Conservation (phyloP, 1,284 basidiomycete genomes). For the Ceratorhiza oryzae-sativae region DNA sequence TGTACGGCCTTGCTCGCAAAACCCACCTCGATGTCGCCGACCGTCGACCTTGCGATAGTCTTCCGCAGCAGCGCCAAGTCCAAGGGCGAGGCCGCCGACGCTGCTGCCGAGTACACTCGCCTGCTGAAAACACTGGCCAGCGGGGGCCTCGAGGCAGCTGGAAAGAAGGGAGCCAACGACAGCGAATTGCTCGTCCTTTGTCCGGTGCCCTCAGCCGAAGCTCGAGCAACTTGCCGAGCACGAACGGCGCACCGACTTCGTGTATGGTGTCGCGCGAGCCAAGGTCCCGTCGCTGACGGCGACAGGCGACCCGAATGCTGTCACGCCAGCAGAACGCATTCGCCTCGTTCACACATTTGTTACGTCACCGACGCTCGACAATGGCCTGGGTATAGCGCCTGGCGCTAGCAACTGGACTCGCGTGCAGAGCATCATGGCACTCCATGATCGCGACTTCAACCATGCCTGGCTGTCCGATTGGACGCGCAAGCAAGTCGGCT, state of each 20-base stretch:
- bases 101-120: slow-evolving; percentile 70
- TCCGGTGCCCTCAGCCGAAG: slow-evolving; percentile 71
- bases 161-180: slow-evolving; percentile 72
- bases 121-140: slow-evolving; percentile 67
- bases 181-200: slow-evolving; percentile 83
- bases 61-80: slow-evolving; percentile 66
- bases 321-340: slow-evolving; percentile 75
- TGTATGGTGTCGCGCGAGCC: slow-evolving; percentile 66
- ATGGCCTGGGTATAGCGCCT: slow-evolving; percentile 81
- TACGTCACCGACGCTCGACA: slow-evolving; percentile 70
- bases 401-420: slow-evolving; percentile 75
- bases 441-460: slow-evolving; percentile 86
- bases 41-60: slow-evolving; percentile 74
- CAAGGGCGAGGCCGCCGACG: slow-evolving; percentile 65
- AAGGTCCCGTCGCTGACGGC: slow-evolving; percentile 55
- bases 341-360: slow-evolving; percentile 82
- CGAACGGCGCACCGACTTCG: slow-evolving; percentile 71
- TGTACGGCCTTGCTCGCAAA: neutral
- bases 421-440: slow-evolving; percentile 77
- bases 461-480: slow-evolving; percentile 73
- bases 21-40: slow-evolving; percentile 51
- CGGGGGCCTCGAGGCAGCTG: slow-evolving; percentile 72
- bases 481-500: slow-evolving; percentile 66
- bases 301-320: slow-evolving; percentile 55
- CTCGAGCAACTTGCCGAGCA: slow-evolving; percentile 71